Evolutionary conservation across 2,329 filamentous ascomycete genomes (phyloP).

Genomic region (Stachybotrys elegans): DNA sequence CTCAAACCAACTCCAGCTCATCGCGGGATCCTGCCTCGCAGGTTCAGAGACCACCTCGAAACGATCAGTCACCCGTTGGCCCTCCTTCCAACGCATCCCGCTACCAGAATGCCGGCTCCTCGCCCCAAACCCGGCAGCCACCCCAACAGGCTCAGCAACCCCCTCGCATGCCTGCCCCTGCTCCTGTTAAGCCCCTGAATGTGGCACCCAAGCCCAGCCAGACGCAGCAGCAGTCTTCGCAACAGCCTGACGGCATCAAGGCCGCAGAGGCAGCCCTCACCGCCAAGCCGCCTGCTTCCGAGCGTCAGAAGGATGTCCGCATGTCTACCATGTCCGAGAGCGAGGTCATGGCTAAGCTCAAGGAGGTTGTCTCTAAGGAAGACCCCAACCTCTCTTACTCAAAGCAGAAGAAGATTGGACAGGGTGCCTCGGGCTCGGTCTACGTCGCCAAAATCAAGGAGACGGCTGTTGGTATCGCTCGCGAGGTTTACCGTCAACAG

Average conservation of each 20-base stretch:
- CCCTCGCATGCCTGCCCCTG: slow-evolving; percentile 51
- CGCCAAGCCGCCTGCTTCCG: slow-evolving; percentile 66
- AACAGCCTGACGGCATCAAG: slow-evolving; percentile 67
- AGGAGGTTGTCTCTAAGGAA: slow-evolving; percentile 92
- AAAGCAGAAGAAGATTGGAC: slow-evolving; percentile 99
- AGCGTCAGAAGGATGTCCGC: slow-evolving; percentile 85
- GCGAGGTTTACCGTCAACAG: slow-evolving; percentile 72
- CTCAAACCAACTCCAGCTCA: slow-evolving; percentile 45
- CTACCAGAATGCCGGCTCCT: slow-evolving; percentile 49
- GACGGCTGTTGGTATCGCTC: slow-evolving; percentile 77
- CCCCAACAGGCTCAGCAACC: slow-evolving; percentile 39
- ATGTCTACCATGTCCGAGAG: slow-evolving; percentile 98
- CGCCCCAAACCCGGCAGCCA: slow-evolving; percentile 41
- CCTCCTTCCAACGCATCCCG: slow-evolving; percentile 51
- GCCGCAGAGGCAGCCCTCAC: slow-evolving; percentile 86
- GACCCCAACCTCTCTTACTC: slow-evolving; percentile 93
- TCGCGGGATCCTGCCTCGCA: slow-evolving; percentile 36
- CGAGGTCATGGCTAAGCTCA: slow-evolving; percentile 94
- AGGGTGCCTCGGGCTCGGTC: slow-evolving; percentile 95
- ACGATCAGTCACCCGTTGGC: slow-evolving; percentile 40
- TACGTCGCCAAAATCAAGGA: slow-evolving; percentile 97
- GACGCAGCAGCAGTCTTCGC: slow-evolving; percentile 40
- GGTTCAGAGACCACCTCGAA: slow-evolving; percentile 38
- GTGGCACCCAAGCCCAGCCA: slow-evolving; percentile 61
- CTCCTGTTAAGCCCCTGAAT: slow-evolving; percentile 73